Conservation (phyloP, 2,329 filamentous ascomycete genomes). For the Tolypocladium amazonense region DNA sequence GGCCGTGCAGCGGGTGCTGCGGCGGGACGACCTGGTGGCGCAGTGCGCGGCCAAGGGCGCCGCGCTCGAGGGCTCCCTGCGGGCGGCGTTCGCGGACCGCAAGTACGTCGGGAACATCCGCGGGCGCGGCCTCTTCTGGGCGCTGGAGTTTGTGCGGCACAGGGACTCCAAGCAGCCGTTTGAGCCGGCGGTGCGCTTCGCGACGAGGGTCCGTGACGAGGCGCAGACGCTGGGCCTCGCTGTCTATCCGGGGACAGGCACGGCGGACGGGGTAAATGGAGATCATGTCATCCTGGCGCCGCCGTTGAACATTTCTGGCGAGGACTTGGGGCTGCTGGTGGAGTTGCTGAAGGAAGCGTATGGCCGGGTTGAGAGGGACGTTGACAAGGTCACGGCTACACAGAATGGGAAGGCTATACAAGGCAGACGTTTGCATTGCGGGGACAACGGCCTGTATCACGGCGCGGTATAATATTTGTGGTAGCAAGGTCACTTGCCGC, state of each 20-base stretch:
- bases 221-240: slow-evolving; percentile 24
- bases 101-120: slow-evolving; percentile 49
- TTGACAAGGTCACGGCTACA: not conserved
- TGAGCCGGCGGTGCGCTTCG: slow-evolving; percentile 14
- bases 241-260: slow-evolving; percentile 54
- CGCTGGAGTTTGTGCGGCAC: slow-evolving; percentile 31
- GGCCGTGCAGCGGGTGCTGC: slow-evolving; percentile 50
- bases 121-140: slow-evolving; percentile 44
- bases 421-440: not conserved
- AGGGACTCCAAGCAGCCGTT: slow-evolving; percentile 24
- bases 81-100: slow-evolving; percentile 28
- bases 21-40: slow-evolving; percentile 43
- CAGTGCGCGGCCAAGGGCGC: slow-evolving; percentile 47
- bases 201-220: slow-evolving; percentile 13
- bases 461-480: not conserved
- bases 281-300: slow-evolving; percentile 66
- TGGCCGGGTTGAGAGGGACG: slow-evolving; percentile 1
- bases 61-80: slow-evolving; percentile 32
- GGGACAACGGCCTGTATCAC: not conserved
- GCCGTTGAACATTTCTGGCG: slow-evolving; percentile 48
- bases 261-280: slow-evolving; percentile 47
- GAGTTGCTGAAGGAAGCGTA: slow-evolving; percentile 5
- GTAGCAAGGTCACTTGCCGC: not conserved
- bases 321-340: slow-evolving; percentile 9
- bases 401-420: not conserved